phyloP scores from a whole-genome alignment of 768 basidiomycete species.

The Mycena polygramma region DNA sequence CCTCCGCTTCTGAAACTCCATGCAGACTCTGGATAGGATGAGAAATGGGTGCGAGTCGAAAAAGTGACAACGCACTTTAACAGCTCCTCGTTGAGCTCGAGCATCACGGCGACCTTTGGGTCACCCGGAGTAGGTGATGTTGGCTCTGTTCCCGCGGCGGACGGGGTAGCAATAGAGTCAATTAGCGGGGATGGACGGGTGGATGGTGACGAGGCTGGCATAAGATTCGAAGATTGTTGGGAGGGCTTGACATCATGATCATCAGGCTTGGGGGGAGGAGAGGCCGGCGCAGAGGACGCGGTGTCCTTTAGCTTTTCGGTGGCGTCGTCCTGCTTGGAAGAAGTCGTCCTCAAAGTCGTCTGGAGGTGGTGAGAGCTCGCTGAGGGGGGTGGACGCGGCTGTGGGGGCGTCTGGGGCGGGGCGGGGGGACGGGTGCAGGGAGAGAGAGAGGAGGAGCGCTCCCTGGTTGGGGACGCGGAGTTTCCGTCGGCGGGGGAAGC shows the following conservation, averaged over 20 bases:
- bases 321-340: constrained; percentile 44
- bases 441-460: constrained; percentile 70
- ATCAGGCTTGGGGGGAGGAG: constrained; percentile 34
- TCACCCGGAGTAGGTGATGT: constrained; percentile 50
- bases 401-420: constrained; percentile 37
- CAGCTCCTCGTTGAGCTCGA: constrained; percentile 79
- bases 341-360: constrained; percentile 66
- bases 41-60: constrained; percentile 10
- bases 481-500: constrained; percentile 44
- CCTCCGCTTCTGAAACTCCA: constrained; percentile 70
- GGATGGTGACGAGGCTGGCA: constrained; percentile 39
- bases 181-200: constrained; percentile 34
- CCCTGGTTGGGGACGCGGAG: constrained; percentile 48
- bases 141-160: constrained; percentile 44
- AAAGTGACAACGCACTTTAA: constrained; percentile 63
- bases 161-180: constrained; percentile 42
- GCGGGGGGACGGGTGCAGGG: constrained; percentile 63
- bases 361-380: constrained; percentile 79
- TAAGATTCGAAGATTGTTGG: constrained; percentile 39
- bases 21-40: constrained; percentile 61
- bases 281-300: constrained; percentile 37
- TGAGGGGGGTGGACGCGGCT: constrained; percentile 74
- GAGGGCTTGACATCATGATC: constrained; percentile 38
- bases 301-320: constrained; percentile 18
- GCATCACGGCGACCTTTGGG: constrained; percentile 69